Base-by-base conservation (phyloP, 2,329 filamentous ascomycete species). In the Penicillium sp. region DNA sequence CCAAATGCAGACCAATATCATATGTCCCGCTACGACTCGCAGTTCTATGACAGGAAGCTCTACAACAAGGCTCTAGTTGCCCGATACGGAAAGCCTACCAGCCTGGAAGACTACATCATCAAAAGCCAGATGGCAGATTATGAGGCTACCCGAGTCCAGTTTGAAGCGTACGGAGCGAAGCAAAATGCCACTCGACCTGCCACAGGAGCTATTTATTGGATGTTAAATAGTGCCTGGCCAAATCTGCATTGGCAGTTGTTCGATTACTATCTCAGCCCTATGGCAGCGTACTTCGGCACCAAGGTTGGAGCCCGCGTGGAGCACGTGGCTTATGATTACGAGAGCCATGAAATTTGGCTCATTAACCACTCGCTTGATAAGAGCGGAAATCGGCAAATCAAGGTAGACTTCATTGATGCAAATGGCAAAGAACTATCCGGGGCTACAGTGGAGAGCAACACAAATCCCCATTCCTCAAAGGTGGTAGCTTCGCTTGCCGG, bases 141-240 rank as follows among this genome's bases (percentile, higher is more conserved):
- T 63, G 86, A 89, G 70, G 84, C 84, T 1, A 86, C 82, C 0
- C 76, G 84, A 2, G 77, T 84, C 0, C 75, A 87, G 62, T 85
- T 84, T 55, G 86, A 88, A 66, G 84, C 74, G 0, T 87, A 81
- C 64, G 75, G 79, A 0, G 74, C 80, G 2, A 73, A 77, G 0
- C 86, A 84, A 79, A 82, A 68, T 59, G 76, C 75, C 1, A 68
- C 73, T 1, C 74, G 81, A 3, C 82, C 84, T 0, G 84, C 85
- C 0, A 87, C 85, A 0, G 86, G 86, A 0, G 49, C 84, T 0
- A 81, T 88, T 17, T 88, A 88, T 73, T 88, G 86, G 86, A 88
- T 88, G 85, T 69, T 88, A 53, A 87, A 86, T 62, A 81, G 81
- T 46, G 86, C 85, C 0, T 88, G 85, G 84, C 86, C 86, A 0